phyloP scores from a whole-genome alignment of 768 basidiomycete species.

The Suillus subalutaceus region DNA sequence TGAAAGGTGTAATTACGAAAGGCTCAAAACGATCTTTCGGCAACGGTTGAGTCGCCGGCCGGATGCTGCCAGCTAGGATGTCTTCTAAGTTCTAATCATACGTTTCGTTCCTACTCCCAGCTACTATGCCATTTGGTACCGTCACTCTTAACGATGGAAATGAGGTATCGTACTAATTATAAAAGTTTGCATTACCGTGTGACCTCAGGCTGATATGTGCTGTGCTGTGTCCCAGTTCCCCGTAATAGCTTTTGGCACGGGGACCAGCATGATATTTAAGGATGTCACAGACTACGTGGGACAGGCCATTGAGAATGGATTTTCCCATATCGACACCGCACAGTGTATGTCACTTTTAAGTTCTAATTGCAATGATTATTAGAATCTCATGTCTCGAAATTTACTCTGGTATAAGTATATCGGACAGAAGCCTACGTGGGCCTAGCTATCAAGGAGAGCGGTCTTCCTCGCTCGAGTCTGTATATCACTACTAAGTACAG shows the following conservation, averaged over 20 bases:
- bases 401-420: conserved; percentile 23
- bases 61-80: too few species aligned
- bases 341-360: conserved; percentile 39
- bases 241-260: conserved; percentile 65
- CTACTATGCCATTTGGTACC: conserved; percentile 49
- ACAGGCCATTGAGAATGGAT: conserved; percentile 61
- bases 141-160: conserved; percentile 45
- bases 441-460: conserved; percentile 47
- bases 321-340: conserved; percentile 67
- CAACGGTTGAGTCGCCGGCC: too few species aligned
- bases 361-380: conserved; percentile 3
- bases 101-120: not conserved
- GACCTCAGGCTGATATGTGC: too few species aligned
- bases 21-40: too few species aligned
- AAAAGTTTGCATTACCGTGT: too few species aligned
- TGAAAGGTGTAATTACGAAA: too few species aligned
- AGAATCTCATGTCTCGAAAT: not conserved
- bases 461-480: conserved; percentile 45
- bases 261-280: conserved; percentile 38
- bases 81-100: too few species aligned
- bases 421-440: conserved; percentile 39
- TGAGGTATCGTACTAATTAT: conserved; percentile 27
- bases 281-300: conserved; percentile 58
- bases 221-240: conserved; percentile 54
- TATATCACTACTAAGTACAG: conserved; percentile 63